These are phyloP conservation scores for Asterionellopsis glacialis DNA, from an alignment of 108 stramenopile genomes.

Conservation along the genomic window DNA sequence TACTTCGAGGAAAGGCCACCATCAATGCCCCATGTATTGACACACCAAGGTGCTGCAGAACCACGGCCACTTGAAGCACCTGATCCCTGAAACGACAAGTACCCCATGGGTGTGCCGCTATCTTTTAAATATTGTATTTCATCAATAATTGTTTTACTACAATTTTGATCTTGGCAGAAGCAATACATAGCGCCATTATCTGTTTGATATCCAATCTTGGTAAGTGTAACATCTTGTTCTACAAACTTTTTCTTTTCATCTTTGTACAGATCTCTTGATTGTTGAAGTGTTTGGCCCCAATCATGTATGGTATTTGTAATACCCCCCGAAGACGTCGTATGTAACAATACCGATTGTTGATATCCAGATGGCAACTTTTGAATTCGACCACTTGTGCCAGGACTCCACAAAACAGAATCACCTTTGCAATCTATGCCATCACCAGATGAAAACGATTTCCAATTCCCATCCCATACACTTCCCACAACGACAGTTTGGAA, in stretches of 20 bases:
- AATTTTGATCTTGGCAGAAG: conserved; percentile 30
- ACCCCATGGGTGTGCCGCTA: conserved; percentile 25
- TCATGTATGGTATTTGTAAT: conserved; percentile 26
- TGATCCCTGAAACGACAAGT: conserved; percentile 38
- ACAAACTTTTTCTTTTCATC: too few relatives aligned
- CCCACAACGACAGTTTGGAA: conserved; percentile 11
- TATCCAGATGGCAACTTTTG: conserved; percentile 2
- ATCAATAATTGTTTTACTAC: conserved; percentile 18
- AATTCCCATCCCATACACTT: conserved; percentile 9
- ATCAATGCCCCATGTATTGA: conserved; percentile 30
- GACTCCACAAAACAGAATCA: conserved; percentile 10
- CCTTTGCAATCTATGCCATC: conserved; percentile 16
- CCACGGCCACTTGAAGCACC: conserved; percentile 30
- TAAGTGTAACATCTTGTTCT: conserved; percentile 21
- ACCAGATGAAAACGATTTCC: conserved; percentile 23
- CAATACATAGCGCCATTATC: conserved; percentile 44
- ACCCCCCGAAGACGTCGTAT: conserved; percentile 3
- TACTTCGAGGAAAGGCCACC: conserved; percentile 24
- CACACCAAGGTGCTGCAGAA: conserved; percentile 37
- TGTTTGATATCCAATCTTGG: conserved; percentile 39
- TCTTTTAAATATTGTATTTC: conserved; percentile 19
- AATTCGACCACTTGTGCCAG: conserved; percentile 22
- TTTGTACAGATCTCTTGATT: neutral
- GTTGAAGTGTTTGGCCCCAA: conserved; percentile 29
- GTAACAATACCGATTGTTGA: conserved; percentile 13